phyloP scores from a whole-genome alignment of 768 basidiomycete species.

The Hortiboletus campestris region DNA sequence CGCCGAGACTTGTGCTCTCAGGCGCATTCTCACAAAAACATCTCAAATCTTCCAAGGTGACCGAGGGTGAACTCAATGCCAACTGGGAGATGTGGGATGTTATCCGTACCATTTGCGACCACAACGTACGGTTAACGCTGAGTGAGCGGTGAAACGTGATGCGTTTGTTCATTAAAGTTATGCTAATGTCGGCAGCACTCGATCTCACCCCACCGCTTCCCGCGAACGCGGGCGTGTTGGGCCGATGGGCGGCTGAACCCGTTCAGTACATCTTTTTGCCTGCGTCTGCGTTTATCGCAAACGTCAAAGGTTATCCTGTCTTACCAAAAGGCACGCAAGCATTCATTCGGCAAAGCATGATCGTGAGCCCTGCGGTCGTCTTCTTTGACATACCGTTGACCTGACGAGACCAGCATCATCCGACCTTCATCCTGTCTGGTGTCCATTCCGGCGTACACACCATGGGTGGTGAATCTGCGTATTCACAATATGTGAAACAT shows the following conservation, averaged over 20 bases:
- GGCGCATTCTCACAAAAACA: slow-evolving; percentile 25
- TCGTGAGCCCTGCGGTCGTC: slow-evolving; percentile 46
- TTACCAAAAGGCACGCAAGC: slow-evolving; percentile 89
- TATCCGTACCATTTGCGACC: slow-evolving; percentile 86
- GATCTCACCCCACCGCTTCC: slow-evolving; percentile 91
- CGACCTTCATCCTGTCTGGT: slow-evolving; percentile 78
- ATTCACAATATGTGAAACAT: slow-evolving; percentile 85
- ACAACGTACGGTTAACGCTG: slow-evolving; percentile 68
- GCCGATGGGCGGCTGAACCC: slow-evolving; percentile 92
- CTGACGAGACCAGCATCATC: slow-evolving; percentile 62
- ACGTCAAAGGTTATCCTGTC: slow-evolving; percentile 95
- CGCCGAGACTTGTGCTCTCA: slow-evolving; percentile 16
- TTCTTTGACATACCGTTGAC: slow-evolving; percentile 19
- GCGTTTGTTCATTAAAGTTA: not conserved
- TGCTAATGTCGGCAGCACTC: slow-evolving; percentile 56
- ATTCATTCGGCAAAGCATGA: slow-evolving; percentile 88
- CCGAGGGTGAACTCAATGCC: slow-evolving; percentile 60
- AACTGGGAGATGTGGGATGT: slow-evolving; percentile 99
- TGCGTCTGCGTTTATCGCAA: slow-evolving; percentile 89
- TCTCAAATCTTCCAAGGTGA: slow-evolving; percentile 33
- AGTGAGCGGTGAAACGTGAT: slow-evolving; percentile 57
- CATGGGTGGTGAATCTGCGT: slow-evolving; percentile 81
- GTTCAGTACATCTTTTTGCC: slow-evolving; percentile 88
- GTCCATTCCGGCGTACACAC: slow-evolving; percentile 63
- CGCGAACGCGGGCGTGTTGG: slow-evolving; percentile 67